Evolutionary conservation across 2,329 filamentous ascomycete species (phyloP).

Genomic region (Penicillium griseofulvum): DNA sequence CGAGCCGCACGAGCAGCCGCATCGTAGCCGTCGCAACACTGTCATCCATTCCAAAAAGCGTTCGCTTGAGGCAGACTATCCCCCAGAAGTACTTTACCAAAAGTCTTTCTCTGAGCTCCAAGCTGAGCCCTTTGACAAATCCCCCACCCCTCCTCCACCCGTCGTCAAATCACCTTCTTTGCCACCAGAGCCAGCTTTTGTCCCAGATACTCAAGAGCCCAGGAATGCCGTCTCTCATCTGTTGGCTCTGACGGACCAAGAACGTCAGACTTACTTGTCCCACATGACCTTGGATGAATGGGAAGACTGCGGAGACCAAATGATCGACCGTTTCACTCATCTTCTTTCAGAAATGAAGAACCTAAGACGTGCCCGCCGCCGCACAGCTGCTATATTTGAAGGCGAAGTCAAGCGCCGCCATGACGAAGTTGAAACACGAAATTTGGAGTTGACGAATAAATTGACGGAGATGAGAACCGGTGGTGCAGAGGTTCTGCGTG

Average conservation of each 20-base stretch:
- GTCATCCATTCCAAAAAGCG: slow-evolving; percentile 30
- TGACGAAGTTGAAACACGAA: slow-evolving; percentile 50
- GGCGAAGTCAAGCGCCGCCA: slow-evolving; percentile 55
- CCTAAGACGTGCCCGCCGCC: slow-evolving; percentile 54
- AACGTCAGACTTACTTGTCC: slow-evolving; percentile 52
- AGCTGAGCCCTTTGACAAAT: slow-evolving; percentile 50
- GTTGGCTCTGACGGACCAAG: slow-evolving; percentile 34
- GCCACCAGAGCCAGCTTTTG: slow-evolving; percentile 19
- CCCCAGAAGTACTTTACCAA: slow-evolving; percentile 41
- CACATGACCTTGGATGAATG: slow-evolving; percentile 55
- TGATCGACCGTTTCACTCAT: slow-evolving; percentile 54
- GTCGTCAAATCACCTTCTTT: slow-evolving; percentile 22
- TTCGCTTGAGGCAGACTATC: slow-evolving; percentile 49
- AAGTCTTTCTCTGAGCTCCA: slow-evolving; percentile 52
- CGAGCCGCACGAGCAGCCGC: not conserved
- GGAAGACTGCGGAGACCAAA: slow-evolving; percentile 62
- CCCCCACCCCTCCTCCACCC: slow-evolving; percentile 32
- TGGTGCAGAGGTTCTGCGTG: slow-evolving; percentile 53
- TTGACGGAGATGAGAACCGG: slow-evolving; percentile 54
- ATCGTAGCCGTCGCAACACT: slow-evolving; percentile 25
- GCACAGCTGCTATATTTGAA: slow-evolving; percentile 54
- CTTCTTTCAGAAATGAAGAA: slow-evolving; percentile 53
- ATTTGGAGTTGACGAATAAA: slow-evolving; percentile 49
- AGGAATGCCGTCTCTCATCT: slow-evolving; percentile 40
- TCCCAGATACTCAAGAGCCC: slow-evolving; percentile 21